Percentiles rank a stretch among this genome's conserved stretches.
Conservation (phyloP, 225 moss, liverwort and hornwort species). For the Pleurozium schreberi region DNA sequence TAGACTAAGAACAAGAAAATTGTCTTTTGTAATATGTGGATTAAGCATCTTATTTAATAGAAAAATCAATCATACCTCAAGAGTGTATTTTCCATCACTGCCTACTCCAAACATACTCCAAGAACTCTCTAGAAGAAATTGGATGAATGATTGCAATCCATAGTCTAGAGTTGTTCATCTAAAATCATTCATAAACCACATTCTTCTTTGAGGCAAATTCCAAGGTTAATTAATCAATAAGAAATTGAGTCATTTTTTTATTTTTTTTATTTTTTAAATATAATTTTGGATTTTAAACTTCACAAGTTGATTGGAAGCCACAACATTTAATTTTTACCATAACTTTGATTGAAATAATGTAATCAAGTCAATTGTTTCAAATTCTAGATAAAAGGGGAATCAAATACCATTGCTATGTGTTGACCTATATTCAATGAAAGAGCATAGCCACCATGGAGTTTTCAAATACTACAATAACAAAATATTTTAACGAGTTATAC, state of each 20-base stretch:
- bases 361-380: not conserved
- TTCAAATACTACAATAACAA: not conserved
- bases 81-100: not conserved
- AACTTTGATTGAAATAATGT: not conserved
- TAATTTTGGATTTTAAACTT: not conserved
- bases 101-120: too few species aligned
- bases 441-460: fast-evolving
- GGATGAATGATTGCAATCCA: not conserved
- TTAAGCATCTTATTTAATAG: not conserved
- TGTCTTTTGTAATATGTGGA: not conserved
- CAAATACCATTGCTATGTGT: not conserved
- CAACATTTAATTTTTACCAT: not conserved
- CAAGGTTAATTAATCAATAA: not conserved
- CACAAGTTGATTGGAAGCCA: not conserved
- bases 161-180: not conserved
- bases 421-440: fast-evolving
- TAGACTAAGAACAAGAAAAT: not conserved
- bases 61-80: not conserved
- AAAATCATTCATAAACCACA: not conserved
- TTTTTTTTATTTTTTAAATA: not conserved
- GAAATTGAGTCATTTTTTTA: not conserved
- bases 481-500: not conserved
- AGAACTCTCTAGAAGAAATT: not conserved
- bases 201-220: not conserved
- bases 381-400: not conserved